phyloP scores from a whole-genome alignment of 257 asterid species.

The Rauvolfia tetraphylla region DNA sequence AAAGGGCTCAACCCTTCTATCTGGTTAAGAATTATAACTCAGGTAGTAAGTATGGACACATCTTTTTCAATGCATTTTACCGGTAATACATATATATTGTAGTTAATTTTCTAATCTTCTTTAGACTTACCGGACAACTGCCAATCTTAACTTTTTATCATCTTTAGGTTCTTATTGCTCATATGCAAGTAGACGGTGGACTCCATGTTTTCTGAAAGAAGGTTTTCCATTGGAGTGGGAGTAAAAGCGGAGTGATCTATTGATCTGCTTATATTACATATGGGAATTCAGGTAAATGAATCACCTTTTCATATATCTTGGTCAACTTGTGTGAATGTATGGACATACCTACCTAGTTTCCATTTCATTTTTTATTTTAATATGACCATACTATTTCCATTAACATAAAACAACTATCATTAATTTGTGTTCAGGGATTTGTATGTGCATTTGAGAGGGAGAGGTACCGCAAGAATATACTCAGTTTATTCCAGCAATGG shows the following conservation, averaged over 20 bases:
- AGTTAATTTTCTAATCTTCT: background rate
- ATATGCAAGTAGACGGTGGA: background rate
- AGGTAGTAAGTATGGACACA: background rate
- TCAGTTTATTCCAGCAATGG: background rate
- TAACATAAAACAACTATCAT: background rate
- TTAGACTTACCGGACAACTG: background rate
- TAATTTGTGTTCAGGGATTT: background rate
- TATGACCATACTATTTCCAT: background rate
- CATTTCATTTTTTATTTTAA: background rate
- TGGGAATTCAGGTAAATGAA: background rate
- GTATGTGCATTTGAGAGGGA: background rate
- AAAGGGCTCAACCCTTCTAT: slow-evolving; percentile 54
- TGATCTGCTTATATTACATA: background rate
- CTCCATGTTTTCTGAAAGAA: background rate
- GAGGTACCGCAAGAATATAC: background rate
- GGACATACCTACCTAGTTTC: background rate
- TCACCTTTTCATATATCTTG: no score
- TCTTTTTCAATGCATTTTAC: background rate
- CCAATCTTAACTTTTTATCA: background rate
- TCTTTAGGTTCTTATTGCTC: background rate
- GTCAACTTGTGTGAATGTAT: background rate
- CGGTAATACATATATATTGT: background rate
- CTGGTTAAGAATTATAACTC: slow-evolving; percentile 29
- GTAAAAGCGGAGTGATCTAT: background rate
- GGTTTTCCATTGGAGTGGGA: background rate